Evolutionary conservation across 768 basidiomycete genomes (phyloP).

Genomic region (Amanita jacksonii): DNA sequence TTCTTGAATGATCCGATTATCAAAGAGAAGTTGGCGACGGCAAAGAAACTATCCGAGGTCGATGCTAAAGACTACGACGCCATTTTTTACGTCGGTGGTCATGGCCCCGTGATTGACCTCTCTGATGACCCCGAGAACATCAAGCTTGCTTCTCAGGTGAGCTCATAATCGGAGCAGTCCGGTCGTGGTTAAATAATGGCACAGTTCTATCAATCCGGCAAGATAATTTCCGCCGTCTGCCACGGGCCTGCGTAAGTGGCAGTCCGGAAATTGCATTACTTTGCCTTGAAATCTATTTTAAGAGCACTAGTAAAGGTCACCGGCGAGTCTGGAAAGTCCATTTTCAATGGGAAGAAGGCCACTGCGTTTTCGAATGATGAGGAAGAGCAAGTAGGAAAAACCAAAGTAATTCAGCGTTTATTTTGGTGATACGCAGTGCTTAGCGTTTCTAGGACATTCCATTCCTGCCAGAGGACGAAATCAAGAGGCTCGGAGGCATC

Average conservation of each 20-base stretch:
- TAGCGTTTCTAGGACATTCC: constrained; percentile 38
- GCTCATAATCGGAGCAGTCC: background rate
- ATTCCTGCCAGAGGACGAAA: constrained; percentile 62
- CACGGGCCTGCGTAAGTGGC: constrained; percentile 62
- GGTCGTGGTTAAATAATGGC: background rate
- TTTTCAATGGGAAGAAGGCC: constrained; percentile 46
- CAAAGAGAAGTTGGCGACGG: constrained; percentile 39
- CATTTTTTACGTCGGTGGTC: constrained; percentile 73
- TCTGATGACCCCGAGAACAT: constrained; percentile 4
- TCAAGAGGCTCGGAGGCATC: constrained; percentile 52
- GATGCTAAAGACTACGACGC: constrained; percentile 55
- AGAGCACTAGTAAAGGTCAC: constrained; percentile 53
- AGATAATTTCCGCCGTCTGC: constrained; percentile 66
- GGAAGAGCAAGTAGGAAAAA: constrained; percentile 38
- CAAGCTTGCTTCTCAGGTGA: constrained; percentile 25
- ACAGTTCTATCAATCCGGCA: constrained; percentile 60
- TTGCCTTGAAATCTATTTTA: constrained; percentile 1
- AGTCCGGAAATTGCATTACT: background rate
- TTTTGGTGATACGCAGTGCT: background rate
- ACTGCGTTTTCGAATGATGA: constrained; percentile 72
- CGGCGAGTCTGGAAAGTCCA: constrained; percentile 48
- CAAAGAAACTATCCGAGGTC: constrained; percentile 55
- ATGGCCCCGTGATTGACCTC: constrained; percentile 65
- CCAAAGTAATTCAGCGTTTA: constrained; percentile 26
- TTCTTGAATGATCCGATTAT: constrained; percentile 53